A percentile compares a stretch with the other conserved stretches of the same genome.
Conservation (phyloP, 1,284 basidiomycete species). For the Xerocomus nothofagi region DNA sequence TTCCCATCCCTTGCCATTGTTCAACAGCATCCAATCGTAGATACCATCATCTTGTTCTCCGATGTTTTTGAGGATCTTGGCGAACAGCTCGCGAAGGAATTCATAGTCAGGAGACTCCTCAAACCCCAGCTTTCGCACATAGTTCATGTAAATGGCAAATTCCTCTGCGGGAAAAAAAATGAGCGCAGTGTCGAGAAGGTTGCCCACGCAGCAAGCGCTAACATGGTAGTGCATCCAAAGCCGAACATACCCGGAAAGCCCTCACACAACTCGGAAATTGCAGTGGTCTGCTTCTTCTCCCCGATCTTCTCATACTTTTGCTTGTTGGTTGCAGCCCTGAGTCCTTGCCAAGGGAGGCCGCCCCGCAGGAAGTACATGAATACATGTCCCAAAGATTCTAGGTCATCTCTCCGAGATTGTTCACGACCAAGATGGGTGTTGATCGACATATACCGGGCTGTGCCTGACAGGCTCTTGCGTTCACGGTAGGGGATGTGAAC, state of each 20-base stretch:
- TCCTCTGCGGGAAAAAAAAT: slow-evolving; percentile 62
- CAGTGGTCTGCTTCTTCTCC: slow-evolving; percentile 96
- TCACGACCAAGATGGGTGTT: slow-evolving; percentile 97
- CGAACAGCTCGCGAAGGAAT: slow-evolving; percentile 92
- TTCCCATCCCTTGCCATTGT: slow-evolving; percentile 88
- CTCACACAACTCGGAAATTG: slow-evolving; percentile 91
- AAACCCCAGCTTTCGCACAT: slow-evolving; percentile 93
- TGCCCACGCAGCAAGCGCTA: neutral
- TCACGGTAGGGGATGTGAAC: slow-evolving; percentile 98
- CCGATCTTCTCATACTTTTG: slow-evolving; percentile 99
- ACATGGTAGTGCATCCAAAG: slow-evolving; percentile 2
- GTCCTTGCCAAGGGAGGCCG: slow-evolving; percentile 92
- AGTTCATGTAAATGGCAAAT: slow-evolving; percentile 96
- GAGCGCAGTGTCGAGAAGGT: neutral
- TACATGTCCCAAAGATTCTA: slow-evolving; percentile 94
- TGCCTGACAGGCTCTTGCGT: slow-evolving; percentile 96
- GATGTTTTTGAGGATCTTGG: slow-evolving; percentile 86
- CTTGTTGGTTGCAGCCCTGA: slow-evolving; percentile 95
- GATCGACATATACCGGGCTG: slow-evolving; percentile 98
- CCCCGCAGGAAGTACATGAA: slow-evolving; percentile 98
- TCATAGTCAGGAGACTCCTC: slow-evolving; percentile 98
- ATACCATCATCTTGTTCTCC: slow-evolving; percentile 92
- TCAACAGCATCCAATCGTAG: slow-evolving; percentile 97
- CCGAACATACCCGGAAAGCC: slow-evolving; percentile 84
- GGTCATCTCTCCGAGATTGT: slow-evolving; percentile 87